A percentile compares a stretch with the other conserved stretches of the same genome.
Conservation (phyloP, 2,329 filamentous ascomycete species). For the Botrytis medusae region DNA sequence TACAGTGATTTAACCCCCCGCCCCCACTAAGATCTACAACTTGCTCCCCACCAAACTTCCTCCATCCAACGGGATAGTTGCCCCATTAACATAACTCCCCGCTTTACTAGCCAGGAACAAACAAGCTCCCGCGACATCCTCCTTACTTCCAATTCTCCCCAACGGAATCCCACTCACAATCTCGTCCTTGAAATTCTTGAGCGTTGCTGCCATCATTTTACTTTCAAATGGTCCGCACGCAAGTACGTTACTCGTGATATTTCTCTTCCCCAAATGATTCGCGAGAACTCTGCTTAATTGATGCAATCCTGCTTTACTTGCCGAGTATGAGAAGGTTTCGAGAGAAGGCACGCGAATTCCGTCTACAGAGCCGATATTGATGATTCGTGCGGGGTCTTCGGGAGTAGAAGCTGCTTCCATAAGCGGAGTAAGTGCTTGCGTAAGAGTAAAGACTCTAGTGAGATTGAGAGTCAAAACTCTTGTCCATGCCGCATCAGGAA, state of each 20-base stretch:
- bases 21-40: constrained; percentile 40
- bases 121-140: constrained; percentile 71
- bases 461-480: constrained; percentile 61
- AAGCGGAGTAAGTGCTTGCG: constrained; percentile 61
- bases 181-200: constrained; percentile 54
- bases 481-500: constrained; percentile 58
- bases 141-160: constrained; percentile 62
- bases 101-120: constrained; percentile 68
- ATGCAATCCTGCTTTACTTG: constrained; percentile 62
- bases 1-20: neutral
- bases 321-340: constrained; percentile 60
- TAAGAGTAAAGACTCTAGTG: constrained; percentile 64
- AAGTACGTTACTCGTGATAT: constrained; percentile 65
- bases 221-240: constrained; percentile 71
- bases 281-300: constrained; percentile 66
- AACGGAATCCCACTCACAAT: constrained; percentile 63
- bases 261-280: constrained; percentile 57
- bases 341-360: constrained; percentile 59
- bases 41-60: constrained; percentile 50
- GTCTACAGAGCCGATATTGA: constrained; percentile 66
- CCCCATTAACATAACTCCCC: constrained; percentile 65
- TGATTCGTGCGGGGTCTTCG: constrained; percentile 54
- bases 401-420: constrained; percentile 51
- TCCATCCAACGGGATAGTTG: constrained; percentile 62
- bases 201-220: constrained; percentile 72